Evolutionary conservation across 164 flowering plant species (phyloP).

Genomic region (Euptelea pleiosperma): DNA sequence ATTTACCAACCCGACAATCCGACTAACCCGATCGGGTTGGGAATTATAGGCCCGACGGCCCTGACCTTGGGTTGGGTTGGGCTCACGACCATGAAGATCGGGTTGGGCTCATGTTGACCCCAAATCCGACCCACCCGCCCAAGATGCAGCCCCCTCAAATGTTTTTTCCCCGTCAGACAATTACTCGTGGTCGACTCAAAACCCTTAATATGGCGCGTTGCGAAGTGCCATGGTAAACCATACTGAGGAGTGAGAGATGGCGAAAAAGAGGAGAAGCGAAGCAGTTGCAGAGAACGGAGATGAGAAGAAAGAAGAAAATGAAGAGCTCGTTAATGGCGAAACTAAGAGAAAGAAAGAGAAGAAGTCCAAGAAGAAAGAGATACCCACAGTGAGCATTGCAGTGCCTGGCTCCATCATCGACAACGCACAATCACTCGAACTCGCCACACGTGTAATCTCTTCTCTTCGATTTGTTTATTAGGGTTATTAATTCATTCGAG

Average conservation of each 20-base stretch:
- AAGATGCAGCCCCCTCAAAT: too few species aligned
- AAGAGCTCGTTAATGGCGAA: slow-evolving; percentile 29
- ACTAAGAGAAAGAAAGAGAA: slow-evolving; percentile 18
- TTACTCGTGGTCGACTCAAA: too few species aligned
- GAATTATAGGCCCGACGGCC: too few species aligned
- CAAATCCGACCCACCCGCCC: too few species aligned
- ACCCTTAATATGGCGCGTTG: slow-evolving; percentile 3
- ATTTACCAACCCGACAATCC: too few species aligned
- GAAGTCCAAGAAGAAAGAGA: slow-evolving; percentile 13
- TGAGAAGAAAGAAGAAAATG: slow-evolving; percentile 15
- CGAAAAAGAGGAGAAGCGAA: slow-evolving; percentile 28
- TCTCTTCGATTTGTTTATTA: background rate
- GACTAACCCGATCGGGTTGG: too few species aligned
- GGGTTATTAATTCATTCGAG: background rate
- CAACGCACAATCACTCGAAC: slow-evolving; percentile 83
- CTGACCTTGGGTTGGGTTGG: too few species aligned
- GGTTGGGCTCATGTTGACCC: too few species aligned
- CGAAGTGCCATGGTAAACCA: background rate
- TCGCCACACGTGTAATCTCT: slow-evolving; percentile 74
- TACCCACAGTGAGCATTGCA: slow-evolving; percentile 75
- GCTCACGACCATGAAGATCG: too few species aligned
- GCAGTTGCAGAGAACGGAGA: slow-evolving; percentile 23
- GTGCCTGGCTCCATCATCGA: slow-evolving; percentile 86
- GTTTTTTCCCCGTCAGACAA: too few species aligned
- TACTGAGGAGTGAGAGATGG: slow-evolving; percentile 6